Base-by-base conservation (phyloP, 2,329 filamentous ascomycete genomes). In the Colletotrichum costaricense region DNA sequence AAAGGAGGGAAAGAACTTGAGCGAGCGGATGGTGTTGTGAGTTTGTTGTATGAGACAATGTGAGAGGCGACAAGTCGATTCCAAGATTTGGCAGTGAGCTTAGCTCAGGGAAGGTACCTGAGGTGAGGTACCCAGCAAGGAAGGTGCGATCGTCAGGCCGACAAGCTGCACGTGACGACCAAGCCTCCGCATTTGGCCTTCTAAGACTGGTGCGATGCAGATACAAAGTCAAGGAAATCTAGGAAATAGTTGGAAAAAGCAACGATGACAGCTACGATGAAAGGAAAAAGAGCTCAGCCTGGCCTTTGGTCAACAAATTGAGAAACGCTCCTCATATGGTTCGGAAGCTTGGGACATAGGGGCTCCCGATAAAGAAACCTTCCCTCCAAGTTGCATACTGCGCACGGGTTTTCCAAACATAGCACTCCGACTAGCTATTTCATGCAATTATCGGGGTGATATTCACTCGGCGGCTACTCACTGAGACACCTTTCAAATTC, bases 131-230 rank as follows among this genome's bases (percentile, higher is more conserved):
- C 67, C 67, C 56, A 71, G 67, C 71, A 66, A 57, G 71, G 71
- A 70, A 49, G 19, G 19, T 49, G 62, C 46, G 67, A 73, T 73
- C 67, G 67, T 19, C 38, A 63, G 52, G 49, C 33, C 30, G 64
- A 46, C 46, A 38, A 55, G 66, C 22, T 71, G 71, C 71, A 73
- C 71, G 71, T 71, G 71, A 73, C 67, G 49, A 16, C 16, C 5
- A 11, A 42, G 56, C 4, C 58, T 46, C n/a, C 59, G 16, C 30
- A 12, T 28, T 46, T 54, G 16, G 35, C 24, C 52, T 46, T 7
- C 5, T 22, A 1, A 24, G 38, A n/a, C 16, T 24, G 24, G 26
- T 30, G n/a, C n/a, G 11, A 42, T 7, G 8, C 14, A 26, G 6
- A 5, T 30, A 35, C n/a, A 58, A 52, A 42, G 22, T 11, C 54